Evolutionary conservation across 163 green algal genomes (phyloP), one percentile per base, ranked within the genome.

Genomic region (Scenedesmus sp.): DNA sequence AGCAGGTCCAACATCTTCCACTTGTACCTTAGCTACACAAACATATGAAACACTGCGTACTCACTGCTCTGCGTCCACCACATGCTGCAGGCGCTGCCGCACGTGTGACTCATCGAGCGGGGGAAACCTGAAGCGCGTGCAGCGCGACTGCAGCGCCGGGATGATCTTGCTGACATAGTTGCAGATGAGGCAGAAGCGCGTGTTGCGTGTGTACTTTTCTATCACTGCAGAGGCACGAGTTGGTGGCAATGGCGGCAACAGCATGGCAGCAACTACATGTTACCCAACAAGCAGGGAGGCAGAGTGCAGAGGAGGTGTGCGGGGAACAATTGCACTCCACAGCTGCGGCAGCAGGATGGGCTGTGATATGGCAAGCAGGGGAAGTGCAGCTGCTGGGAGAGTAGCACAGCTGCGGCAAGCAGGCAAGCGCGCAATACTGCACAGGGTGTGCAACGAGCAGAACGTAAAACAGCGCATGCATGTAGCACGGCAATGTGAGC

Each of bases 151-250:
- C 90, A 99, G 94, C 16, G 98, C 98, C 30, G 98, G 98, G 93
- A 99, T 99, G 92, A 99, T 98, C 93, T 99, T 99, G 93, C 91
- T 97, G n/a, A 99, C 98, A 92, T 99, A 99, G 95, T 99, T 99
- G 95, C 98, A 99, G 93, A 99, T 99, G 51, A 99, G 96, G 94
- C 98, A 99, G 95, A 99, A 99, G 81, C 98, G 96, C 0, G 97
- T 98, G 94, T 99, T 99, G 86, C 96, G 94, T 0, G 97, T 98
- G 94, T 99, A 99, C 94, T 99, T 99, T 90, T 99, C 98, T 82
- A 99, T 99, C 85, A 99, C 97, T 99, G 97, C 86, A 90, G 6
- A 1, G 5, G 22, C 3, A 13, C 1, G n/a, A 20, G 81, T 26
- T 51, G 49, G 35, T 49, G 6, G 6, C 16, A 13, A 15, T 1